Evolutionary conservation across 768 basidiomycete species (phyloP).

Genomic region (Mrakia hoshinonis): DNA sequence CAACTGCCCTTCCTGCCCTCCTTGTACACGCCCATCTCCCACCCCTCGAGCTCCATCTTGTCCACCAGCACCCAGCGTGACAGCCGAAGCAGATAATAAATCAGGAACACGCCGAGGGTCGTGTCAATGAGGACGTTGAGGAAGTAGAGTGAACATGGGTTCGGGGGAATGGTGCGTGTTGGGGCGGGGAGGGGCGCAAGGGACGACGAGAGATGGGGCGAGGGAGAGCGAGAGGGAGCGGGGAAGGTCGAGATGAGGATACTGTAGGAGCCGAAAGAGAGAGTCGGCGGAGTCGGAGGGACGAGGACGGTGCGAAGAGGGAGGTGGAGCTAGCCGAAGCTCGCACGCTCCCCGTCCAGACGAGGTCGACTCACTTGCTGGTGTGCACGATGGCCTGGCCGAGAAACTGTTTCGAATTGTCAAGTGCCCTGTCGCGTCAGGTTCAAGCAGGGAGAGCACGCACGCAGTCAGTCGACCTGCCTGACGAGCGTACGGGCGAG

Average conservation of each 20-base stretch:
- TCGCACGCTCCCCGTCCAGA: not conserved
- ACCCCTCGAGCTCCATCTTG: constrained; percentile 6
- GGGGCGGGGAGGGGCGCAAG: not conserved
- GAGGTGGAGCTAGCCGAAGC: not conserved
- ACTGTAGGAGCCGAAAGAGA: not conserved
- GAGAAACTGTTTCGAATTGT: constrained; percentile 17
- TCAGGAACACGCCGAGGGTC: constrained; percentile 22
- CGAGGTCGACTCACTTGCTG: not conserved
- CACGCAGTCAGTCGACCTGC: not conserved
- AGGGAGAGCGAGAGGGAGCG: not conserved
- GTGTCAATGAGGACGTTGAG: constrained; percentile 25
- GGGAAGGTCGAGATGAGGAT: constrained; percentile 28
- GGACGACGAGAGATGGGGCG: not conserved
- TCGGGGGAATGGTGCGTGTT: not conserved
- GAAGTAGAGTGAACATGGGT: constrained; percentile 28
- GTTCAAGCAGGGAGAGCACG: not conserved
- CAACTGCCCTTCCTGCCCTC: not conserved
- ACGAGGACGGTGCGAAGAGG: not conserved
- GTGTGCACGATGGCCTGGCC: constrained; percentile 27
- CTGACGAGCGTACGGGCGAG: not conserved
- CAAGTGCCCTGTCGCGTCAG: not conserved
- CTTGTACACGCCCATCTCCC: constrained; percentile 19
- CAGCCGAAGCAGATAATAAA: constrained; percentile 9
- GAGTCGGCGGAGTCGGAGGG: not conserved
- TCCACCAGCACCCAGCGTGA: constrained; percentile 15